Evolutionary conservation across 2,329 filamentous ascomycete genomes (phyloP), one percentile per base, ranked within the genome.

Genomic region (Colletotrichum paranaense): DNA sequence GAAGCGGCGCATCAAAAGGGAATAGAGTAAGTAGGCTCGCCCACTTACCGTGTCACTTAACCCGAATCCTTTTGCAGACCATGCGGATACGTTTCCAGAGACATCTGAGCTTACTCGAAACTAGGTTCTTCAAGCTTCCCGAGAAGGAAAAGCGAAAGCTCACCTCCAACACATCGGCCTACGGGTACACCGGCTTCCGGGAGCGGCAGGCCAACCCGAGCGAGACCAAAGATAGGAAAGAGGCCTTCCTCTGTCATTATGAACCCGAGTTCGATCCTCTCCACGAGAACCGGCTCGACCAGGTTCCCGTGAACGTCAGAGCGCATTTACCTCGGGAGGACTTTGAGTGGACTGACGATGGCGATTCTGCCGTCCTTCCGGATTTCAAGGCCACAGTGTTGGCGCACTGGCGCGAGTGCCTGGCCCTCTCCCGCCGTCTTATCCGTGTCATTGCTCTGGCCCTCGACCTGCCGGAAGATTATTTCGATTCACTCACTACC

Each of bases 301-400:
- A 60, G 22, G 62, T 75, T 65, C 57, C 75, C 30, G 55, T 26
- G 26, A 55, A 64, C 57, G 73, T 76, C 46, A 72, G 62, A 53
- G 28, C 60, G 30, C 73, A 73, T 12, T 67, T 69, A 14, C 72
- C 62, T 26, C 58, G 70, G 22, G 75, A 74, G 52, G 70, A 76
- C 52, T 74, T 76, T 49, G 11, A 60, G 28, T 73, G 71, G 71
- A 42, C 62, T 35, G 71, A 73, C 49, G 30, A 58, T 7, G 71
- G 71, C 46, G 62, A 85, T 73, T 81, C 79, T 0, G 78, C 80
- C 42, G 78, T 80, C 22, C 79, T 86, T 1, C 81, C 82, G 0
- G 77, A 84, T 6, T 73, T 86, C 64, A 86, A 86, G 68, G 78
- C 78, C 2, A 81, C 82, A 14, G 85, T 87, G 59, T 78, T 87